A percentile compares a stretch with the other conserved stretches of the same genome.
phyloP scores from a whole-genome alignment of 2,329 filamentous ascomycete species.

The Talaromyces sp. region DNA sequence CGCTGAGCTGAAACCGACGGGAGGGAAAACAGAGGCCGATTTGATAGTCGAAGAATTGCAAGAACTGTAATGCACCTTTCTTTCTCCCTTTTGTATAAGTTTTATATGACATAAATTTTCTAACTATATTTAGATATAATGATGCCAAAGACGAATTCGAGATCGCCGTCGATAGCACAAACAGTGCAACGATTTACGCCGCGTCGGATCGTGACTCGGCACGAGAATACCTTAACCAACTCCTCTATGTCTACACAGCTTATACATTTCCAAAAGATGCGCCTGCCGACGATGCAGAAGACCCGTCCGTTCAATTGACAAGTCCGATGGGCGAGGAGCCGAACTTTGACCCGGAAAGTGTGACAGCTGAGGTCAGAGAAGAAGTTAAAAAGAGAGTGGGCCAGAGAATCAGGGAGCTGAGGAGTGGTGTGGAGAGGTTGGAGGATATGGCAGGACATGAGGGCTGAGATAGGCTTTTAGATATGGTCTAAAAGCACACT shows the following conservation, averaged over 20 bases:
- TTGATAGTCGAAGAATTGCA: constrained; percentile 32
- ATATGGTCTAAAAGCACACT: background rate
- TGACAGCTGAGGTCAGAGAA: constrained; percentile 27
- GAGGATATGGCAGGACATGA: constrained; percentile 37
- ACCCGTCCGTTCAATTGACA: background rate
- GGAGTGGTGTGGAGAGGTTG: constrained; percentile 37
- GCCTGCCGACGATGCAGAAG: background rate
- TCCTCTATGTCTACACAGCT: constrained; percentile 27
- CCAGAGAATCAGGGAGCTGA: constrained; percentile 42
- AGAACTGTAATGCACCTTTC: constrained; percentile 23
- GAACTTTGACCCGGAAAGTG: constrained; percentile 24
- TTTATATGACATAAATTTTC: background rate
- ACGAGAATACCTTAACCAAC: constrained; percentile 39
- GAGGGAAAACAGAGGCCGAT: constrained; percentile 25
- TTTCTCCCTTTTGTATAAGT: background rate
- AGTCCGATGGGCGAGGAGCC: constrained; percentile 15
- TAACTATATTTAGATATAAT: constrained; percentile 28
- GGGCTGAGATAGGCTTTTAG: background rate
- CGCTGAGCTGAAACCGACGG: constrained; percentile 4
- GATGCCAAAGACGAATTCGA: constrained; percentile 45
- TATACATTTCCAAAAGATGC: constrained; percentile 21
- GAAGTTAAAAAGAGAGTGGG: constrained; percentile 41
- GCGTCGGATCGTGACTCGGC: constrained; percentile 41
- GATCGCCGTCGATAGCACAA: constrained; percentile 44
- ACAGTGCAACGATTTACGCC: constrained; percentile 41